phyloP scores from a whole-genome alignment of 768 basidiomycete genomes.

The Cyclocybe aegerita region DNA sequence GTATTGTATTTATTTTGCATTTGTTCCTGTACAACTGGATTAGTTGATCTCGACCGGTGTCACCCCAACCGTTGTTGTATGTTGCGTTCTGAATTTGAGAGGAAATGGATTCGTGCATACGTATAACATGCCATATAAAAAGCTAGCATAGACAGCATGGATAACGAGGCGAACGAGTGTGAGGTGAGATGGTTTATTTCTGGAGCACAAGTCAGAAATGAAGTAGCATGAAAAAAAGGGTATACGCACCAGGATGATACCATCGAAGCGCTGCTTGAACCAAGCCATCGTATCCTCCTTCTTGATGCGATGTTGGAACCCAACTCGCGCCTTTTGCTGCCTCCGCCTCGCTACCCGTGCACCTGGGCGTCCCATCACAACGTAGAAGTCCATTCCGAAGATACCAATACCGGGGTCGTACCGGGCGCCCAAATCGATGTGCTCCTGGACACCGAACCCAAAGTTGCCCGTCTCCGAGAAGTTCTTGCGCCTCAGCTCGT shows the following conservation, averaged over 20 bases:
- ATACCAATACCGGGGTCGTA: slow-evolving; percentile 99
- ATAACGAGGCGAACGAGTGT: slow-evolving; percentile 16
- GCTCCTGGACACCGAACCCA: slow-evolving; percentile 98
- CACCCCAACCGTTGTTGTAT: neutral
- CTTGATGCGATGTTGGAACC: slow-evolving; percentile 86
- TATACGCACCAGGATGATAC: slow-evolving; percentile 83
- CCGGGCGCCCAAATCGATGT: slow-evolving; percentile 98
- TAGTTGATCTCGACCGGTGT: neutral
- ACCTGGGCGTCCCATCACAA: slow-evolving; percentile 96
- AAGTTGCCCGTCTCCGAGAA: slow-evolving; percentile 99
- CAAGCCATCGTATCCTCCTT: slow-evolving; percentile 96
- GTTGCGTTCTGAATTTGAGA: slow-evolving; percentile 7
- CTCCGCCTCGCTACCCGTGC: slow-evolving; percentile 89
- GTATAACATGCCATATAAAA: slow-evolving; percentile 30
- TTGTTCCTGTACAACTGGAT: too few relatives aligned
- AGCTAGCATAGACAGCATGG: slow-evolving; percentile 29
- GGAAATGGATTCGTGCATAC: slow-evolving; percentile 25
- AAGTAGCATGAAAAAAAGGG: neutral
- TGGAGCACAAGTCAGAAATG: slow-evolving; percentile 14
- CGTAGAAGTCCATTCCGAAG: slow-evolving; percentile 99
- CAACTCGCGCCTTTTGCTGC: slow-evolving; percentile 83
- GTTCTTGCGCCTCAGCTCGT: slow-evolving; percentile 96
- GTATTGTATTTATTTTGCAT: neutral
- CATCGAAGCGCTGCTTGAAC: slow-evolving; percentile 99
- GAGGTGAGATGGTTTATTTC: slow-evolving; percentile 30